Base-by-base conservation (phyloP, 2,329 filamentous ascomycete species). In the Fusarium tjaetaba region DNA sequence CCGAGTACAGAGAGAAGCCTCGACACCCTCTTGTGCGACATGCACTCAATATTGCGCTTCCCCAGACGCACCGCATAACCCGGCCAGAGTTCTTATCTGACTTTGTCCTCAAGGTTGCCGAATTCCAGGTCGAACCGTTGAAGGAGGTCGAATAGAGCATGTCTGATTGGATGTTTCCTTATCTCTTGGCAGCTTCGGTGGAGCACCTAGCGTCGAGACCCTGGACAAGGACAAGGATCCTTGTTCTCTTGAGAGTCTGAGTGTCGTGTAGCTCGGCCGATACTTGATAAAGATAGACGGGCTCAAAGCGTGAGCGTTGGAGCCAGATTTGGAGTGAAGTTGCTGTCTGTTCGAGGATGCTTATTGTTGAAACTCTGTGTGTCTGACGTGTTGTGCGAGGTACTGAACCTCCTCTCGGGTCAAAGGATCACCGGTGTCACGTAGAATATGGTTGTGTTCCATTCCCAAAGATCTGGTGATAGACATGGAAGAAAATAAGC, bases 131-230 rank as follows among this genome's bases (percentile, higher is more conserved):
- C 57, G 59, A 70, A 62, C 66, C 48, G 63, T 66, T 41, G 67
- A 65, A 60, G 61, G 69, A 49, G 68, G 68, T 72, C 51, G 68
- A 70, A 72, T 65, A 59, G 64, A 49, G n/a, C 32, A 51, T 18
- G 24, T 38, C 58, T 79, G 61, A 80, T 80, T 80, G 79, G 79
- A 18, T 39, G 28, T 46, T 53, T 51, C 52, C 79, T 80, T 80
- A 80, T 80, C 79, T 79, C 71, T 79, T 73, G 73, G 72, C 72
- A 72, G 66, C 63, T 71, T 68, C 42, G 42, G 65, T 70, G 70
- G 70, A 76, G 72, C 56, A 56, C 36, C 68, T 77, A 76, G 68
- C 55, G 60, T 58, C 45, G 45, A 68, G 62, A 71, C 57, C 64
- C 67, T 56, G 55, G 63, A 61, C 61, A 62, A 65, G 59, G 48